Conservation (phyloP, 768 basidiomycete species). For the Collybia sordida region DNA sequence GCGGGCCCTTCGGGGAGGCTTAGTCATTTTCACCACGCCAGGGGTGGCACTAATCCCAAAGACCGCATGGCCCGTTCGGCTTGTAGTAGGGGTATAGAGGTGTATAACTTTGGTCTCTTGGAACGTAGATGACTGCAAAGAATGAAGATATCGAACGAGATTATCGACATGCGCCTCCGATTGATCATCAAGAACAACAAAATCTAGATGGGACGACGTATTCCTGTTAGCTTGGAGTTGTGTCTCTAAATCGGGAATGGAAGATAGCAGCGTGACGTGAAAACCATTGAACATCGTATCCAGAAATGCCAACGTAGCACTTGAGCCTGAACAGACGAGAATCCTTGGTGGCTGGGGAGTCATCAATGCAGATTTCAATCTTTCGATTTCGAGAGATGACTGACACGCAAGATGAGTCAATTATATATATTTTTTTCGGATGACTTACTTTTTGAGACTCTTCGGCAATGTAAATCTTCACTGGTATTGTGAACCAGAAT, state of each 20-base stretch:
- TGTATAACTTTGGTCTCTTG: constrained; percentile 66
- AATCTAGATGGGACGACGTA: constrained; percentile 46
- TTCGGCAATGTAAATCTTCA: constrained; percentile 52
- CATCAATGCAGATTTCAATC: constrained; percentile 46
- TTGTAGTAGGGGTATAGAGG: constrained; percentile 70
- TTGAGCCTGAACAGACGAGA: constrained; percentile 58
- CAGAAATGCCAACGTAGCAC: constrained; percentile 56
- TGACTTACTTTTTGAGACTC: constrained; percentile 54
- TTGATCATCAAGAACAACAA: constrained; percentile 68
- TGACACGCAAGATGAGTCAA: constrained; percentile 19
- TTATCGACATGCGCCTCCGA: constrained; percentile 58
- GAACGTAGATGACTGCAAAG: constrained; percentile 34
- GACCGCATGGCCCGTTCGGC: constrained; percentile 49
- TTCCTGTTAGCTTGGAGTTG: constrained; percentile 33
- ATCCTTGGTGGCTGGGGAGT: constrained; percentile 46
- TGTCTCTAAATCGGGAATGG: constrained; percentile 44
- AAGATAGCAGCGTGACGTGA: constrained; percentile 39
- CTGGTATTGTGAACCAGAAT: constrained; percentile 77
- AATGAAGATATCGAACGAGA: constrained; percentile 48
- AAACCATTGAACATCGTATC: constrained; percentile 58
- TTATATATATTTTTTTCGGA: neutral
- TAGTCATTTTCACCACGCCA: constrained; percentile 67
- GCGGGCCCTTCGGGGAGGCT: constrained; percentile 62
- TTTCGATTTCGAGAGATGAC: constrained; percentile 47
- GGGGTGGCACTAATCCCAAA: constrained; percentile 49